Base-by-base conservation (phyloP, 345 rosid genomes). In the Gossypium herbaceum region DNA sequence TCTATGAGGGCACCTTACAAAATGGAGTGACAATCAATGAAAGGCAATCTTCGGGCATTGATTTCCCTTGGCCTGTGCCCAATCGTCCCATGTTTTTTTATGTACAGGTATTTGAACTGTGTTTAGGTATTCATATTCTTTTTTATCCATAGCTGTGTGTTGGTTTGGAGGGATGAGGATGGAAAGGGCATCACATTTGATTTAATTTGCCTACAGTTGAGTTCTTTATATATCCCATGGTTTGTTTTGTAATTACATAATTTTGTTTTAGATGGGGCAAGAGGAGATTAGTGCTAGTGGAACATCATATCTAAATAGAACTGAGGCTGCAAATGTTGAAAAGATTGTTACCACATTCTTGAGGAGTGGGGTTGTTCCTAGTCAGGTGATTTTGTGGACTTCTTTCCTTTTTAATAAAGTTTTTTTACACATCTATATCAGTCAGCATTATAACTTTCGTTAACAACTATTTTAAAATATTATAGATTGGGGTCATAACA, bases 241-340 rank as follows among this genome's bases (percentile, higher is more conserved):
- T 47, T 29, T 72, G 52, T 71, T 68, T 60, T 66, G 43, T 83
- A 51, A 77, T 81, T 61, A 54, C 20, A 47, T 76, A 62, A 61
- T 65, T 76, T 64, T 79, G 80, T 76, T 77, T 73, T 79, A 96
- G 98, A 87, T 96, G 97, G 99, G 99, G 68, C 98, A 91, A 96
- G 99, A 93, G 76, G 99, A 96, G 87, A 96, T 96, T 78, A 96
- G 99, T 81, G 97, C 99, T 51, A 93, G 98, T 75, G 98, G 99
- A 75, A 93, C 99, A 73, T 96, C 99, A 22, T 96, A 96, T 81
- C 84, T 96, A 17, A 96, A 96, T 84, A 91, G 99, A 79, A 96
- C 99, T 0, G 98, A 96, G 87, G 99, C 97, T 76, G 97, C 99
- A 66, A 96, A 96, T 83, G 99, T 96, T 81, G 99, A 96, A 83